Percentiles rank a stretch among this genome's conserved stretches.
Evolutionary conservation across 2,329 filamentous ascomycete genomes (phyloP).

Genomic region (Fusarium sp.): DNA sequence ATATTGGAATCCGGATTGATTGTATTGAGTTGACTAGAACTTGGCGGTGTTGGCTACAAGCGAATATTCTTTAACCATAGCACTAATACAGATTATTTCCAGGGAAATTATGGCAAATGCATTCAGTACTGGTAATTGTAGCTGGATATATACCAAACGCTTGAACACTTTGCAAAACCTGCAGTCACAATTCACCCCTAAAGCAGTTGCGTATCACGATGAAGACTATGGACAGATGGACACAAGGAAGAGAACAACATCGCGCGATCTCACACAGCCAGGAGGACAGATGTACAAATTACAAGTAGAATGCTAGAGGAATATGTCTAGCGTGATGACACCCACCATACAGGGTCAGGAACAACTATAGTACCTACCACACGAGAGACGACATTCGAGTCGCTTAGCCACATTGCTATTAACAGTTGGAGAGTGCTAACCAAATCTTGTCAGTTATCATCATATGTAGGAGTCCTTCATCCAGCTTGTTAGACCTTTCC

Average conservation of each 20-base stretch:
- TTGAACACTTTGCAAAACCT: no score
- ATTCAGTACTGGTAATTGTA: not conserved
- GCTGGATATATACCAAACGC: no score
- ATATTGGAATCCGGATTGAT: not conserved
- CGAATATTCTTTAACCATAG: not conserved
- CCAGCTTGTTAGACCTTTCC: not conserved
- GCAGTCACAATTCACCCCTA: not conserved
- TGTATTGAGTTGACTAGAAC: not conserved
- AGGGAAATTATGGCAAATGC: not conserved
- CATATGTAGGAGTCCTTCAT: not conserved
- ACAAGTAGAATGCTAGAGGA: not conserved
- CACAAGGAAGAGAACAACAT: no score
- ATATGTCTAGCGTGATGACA: not conserved
- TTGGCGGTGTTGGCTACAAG: not conserved
- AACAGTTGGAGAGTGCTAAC: not conserved
- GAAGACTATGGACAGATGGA: not conserved
- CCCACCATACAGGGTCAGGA: no score
- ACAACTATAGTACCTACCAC: not conserved
- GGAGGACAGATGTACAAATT: not conserved
- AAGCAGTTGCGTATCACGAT: no score
- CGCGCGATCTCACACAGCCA: no score
- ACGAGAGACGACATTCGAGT: not conserved
- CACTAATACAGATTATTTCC: no score
- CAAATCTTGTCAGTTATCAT: no score
- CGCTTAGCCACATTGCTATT: not conserved